Conservation (phyloP, 176 grass and related monocot species). For the Cenchrus purpureus region DNA sequence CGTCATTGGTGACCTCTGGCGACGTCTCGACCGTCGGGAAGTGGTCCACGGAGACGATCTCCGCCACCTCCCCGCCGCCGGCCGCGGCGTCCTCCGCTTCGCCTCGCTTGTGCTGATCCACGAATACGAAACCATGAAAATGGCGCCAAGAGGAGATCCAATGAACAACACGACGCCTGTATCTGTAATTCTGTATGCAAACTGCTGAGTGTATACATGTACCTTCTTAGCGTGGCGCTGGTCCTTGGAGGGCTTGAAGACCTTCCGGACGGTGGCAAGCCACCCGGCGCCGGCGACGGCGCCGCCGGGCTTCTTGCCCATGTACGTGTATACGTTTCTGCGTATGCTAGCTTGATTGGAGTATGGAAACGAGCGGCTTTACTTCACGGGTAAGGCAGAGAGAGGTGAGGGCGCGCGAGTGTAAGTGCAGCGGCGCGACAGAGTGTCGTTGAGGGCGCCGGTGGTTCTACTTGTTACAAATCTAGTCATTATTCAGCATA, state of each 20-base stretch:
- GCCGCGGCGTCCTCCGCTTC: not conserved
- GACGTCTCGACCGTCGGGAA: conserved; percentile 79
- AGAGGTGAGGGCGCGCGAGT: no score
- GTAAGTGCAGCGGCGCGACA: no score
- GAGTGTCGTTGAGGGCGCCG: no score
- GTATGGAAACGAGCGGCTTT: no score
- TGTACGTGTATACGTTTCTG: not conserved
- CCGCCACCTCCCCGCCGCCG: conserved; percentile 32
- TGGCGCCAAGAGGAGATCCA: not conserved
- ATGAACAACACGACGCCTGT: no score
- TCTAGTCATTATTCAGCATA: no score
- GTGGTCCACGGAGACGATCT: conserved; percentile 77
- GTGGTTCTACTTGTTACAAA: no score
- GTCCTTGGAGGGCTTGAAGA: conserved; percentile 75
- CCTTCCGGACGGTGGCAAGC: conserved; percentile 72
- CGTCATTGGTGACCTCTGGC: conserved; percentile 70
- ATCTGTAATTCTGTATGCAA: not conserved
- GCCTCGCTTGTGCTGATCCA: conserved; percentile 12
- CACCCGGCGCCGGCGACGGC: conserved; percentile 50
- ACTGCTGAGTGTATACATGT: not conserved
- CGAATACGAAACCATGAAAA: not conserved
- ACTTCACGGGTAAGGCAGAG: no score
- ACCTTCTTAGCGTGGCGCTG: conserved; percentile 39
- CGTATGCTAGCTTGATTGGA: not conserved
- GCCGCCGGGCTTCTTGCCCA: conserved; percentile 79